Percentiles rank a stretch among this genome's conserved stretches.
Evolutionary conservation across 108 stramenopile species (phyloP).

Genomic region (Ochromonas danica): DNA sequence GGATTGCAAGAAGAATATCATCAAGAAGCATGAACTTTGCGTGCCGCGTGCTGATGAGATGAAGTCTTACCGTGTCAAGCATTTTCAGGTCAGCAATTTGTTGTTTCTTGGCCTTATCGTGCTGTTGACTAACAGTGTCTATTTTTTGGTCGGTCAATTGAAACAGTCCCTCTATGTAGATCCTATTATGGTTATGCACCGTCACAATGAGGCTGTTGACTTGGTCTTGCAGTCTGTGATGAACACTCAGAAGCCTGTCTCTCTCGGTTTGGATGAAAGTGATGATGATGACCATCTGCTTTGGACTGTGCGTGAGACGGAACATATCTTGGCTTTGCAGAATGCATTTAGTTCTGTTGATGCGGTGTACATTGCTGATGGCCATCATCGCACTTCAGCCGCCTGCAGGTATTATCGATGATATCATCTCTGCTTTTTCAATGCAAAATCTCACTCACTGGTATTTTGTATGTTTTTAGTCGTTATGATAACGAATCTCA

Average conservation of each 20-base stretch:
- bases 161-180: not conserved
- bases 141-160: not conserved
- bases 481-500: too few relatives aligned
- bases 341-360: constrained; percentile 39
- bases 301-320: not conserved
- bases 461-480: too few relatives aligned
- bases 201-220: not conserved
- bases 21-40: not conserved
- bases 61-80: not conserved
- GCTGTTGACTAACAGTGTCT: too few relatives aligned
- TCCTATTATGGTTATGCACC: not conserved
- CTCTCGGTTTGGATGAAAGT: not conserved
- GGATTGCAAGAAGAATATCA: not conserved
- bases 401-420: constrained; percentile 40
- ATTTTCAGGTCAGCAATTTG: not conserved
- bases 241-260: not conserved
- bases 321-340: constrained; percentile 39
- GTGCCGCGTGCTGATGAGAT: not conserved
- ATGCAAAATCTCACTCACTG: too few relatives aligned
- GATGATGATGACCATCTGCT: not conserved
- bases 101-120: too few relatives aligned
- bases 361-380: constrained; percentile 50
- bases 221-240: not conserved
- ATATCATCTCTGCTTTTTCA: not conserved
- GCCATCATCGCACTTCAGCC: constrained; percentile 50